Base-by-base conservation (phyloP, 257 asterid species). In the Solanum virginianum region DNA sequence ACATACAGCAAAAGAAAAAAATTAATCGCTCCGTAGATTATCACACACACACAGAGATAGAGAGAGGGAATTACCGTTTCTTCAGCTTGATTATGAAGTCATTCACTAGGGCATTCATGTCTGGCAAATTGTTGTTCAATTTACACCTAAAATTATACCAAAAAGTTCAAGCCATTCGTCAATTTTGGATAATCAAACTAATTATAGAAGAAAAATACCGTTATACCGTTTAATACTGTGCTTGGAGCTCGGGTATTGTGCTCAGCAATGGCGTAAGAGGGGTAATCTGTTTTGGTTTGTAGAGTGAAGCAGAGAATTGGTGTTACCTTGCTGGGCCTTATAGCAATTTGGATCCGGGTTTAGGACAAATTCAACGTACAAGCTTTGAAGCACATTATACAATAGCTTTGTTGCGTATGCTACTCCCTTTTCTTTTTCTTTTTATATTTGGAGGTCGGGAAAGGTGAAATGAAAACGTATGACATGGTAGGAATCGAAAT, bases 11-110 rank as follows among this genome's bases (percentile, higher is more conserved):
- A 63, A 56, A 1, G n/a, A 77, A 59, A 1, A 17, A 63, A 11
- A 6, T 36, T 36, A 36, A 29, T 69, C 15, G 26, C 53, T 69
- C 79, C 8, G 4, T 69, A 69, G 10, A 74, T 22, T 22, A 47
- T 32, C 22, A 8, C 69, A 60, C 13, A 20, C 56, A 81, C 32
- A 54, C 8, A 72, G 14, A 41, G 49, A 49, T 41, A 80, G 60
- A 8, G 14, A 18, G 2, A 45, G 7, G 10, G 9, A 68, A 22
- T 57, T 88, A 93, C 99, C 99, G 98, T 85, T 93, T 95, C 83
- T 88, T 93, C 83, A 96, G 97, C 92, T 95, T 95, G 89, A 85
- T 89, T 56, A 91, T 84, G 92, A 95, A 96, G 43, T 96, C 99
- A 69, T 92, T 89, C 83, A 95, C 98, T 43, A 89, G 92, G 32